Conservation (phyloP, 441 rosid genomes). For the Populus trichocarpa region DNA sequence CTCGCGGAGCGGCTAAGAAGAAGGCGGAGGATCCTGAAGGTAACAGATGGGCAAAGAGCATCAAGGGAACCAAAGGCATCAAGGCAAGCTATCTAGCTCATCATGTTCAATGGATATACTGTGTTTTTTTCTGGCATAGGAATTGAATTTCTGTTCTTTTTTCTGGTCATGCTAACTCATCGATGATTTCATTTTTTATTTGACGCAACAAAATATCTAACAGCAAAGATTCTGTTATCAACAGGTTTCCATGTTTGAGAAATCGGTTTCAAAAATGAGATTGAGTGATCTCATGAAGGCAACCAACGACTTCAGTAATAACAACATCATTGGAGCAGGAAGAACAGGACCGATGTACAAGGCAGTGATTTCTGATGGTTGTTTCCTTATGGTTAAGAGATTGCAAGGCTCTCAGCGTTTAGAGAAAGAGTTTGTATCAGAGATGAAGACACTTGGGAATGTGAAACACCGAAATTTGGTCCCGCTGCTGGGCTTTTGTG, state of each 20-base stretch:
- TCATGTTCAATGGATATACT: slow-evolving; percentile 1
- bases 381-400: slow-evolving; percentile 73
- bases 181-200: neutral
- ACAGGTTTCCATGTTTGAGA: slow-evolving; percentile 86
- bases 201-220: neutral
- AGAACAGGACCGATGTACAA: slow-evolving; percentile 79
- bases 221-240: slow-evolving; percentile 16
- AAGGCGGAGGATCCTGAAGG: slow-evolving; percentile 87
- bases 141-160: no score
- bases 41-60: slow-evolving; percentile 81
- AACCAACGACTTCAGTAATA: slow-evolving; percentile 69
- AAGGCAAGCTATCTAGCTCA: slow-evolving; percentile 47
- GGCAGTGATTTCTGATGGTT: slow-evolving; percentile 71
- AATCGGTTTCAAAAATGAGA: slow-evolving; percentile 65
- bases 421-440: slow-evolving; percentile 63
- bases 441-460: slow-evolving; percentile 76
- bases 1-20: slow-evolving; percentile 50
- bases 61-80: slow-evolving; percentile 59
- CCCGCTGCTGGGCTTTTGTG: slow-evolving; percentile 79
- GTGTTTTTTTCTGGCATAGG: neutral
- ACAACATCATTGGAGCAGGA: slow-evolving; percentile 69
- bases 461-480: slow-evolving; percentile 74
- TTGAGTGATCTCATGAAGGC: slow-evolving; percentile 81
- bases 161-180: neutral
- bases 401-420: slow-evolving; percentile 78